Evolutionary conservation across 139 green algal genomes (phyloP), one percentile per base, ranked within the genome.

Genomic region (Pycnococcus provasolii): DNA sequence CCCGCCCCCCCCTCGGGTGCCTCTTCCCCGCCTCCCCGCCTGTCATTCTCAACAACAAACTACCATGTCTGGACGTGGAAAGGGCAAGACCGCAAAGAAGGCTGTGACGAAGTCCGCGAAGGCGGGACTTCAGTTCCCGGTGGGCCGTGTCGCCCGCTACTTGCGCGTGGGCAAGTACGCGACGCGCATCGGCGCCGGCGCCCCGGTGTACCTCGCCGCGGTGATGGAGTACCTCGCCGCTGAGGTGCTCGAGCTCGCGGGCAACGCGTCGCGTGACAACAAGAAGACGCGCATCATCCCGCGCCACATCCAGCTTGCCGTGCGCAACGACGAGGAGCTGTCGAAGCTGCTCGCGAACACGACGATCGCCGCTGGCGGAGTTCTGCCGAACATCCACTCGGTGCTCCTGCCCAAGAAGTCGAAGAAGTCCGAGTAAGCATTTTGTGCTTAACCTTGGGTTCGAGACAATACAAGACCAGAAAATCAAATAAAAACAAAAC

Each of bases 81-180:
- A 87, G 68, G 83, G 79, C 62, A 87, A 88, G 72, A 48, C 65
- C 53, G 71, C 77, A 68, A 91, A 89, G 77, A 94, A 95, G 84
- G 58, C 85, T 3, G 81, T 92, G 47, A 85, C 65, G 74, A 78
- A 84, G 57, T 87, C 76, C 54, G 75, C 85, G 70, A 96, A 96
- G 88, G 89, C 89, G 41, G 87, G 87, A 1, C 85, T 94, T 45
- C 87, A 94, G 82, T 94, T 94, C 84, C 86, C 87, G 9, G 87
- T 94, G 39, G 87, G 87, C 60, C 79, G 87, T 58, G 84, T 94
- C 60, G 86, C 86, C 39, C 78, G 87, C 47, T 94, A 90, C 75
- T 76, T 94, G 26, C 92, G 92, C 67, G 46, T 84, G 64, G 86
- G 87, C 73, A 91, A 90, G 64, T 94, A 90, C 77, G 86, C 87